A percentile compares a stretch with the other conserved stretches of the same genome.
Evolutionary conservation across 1,284 basidiomycete species (phyloP).

Genomic region (Rhodotorula sp.): DNA sequence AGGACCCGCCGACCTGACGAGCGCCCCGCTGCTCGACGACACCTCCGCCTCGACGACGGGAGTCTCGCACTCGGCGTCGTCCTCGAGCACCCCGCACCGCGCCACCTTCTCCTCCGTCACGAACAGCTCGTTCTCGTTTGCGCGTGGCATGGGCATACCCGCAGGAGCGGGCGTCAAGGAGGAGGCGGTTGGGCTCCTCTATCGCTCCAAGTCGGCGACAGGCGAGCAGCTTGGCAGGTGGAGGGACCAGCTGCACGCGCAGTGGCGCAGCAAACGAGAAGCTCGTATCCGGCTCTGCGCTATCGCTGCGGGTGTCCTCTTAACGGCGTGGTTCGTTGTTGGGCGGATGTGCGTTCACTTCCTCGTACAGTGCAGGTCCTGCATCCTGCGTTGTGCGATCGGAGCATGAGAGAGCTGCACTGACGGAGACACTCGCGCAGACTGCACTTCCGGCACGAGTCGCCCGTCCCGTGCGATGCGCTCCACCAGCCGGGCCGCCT

Average conservation of each 20-base stretch:
- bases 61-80: neutral
- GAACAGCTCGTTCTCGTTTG: too few relatives aligned
- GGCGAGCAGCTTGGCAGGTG: neutral
- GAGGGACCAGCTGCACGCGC: neutral
- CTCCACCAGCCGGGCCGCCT: slow-evolving; percentile 33
- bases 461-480: slow-evolving; percentile 25
- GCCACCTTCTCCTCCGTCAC: neutral
- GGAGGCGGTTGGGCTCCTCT: neutral
- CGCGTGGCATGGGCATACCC: too few relatives aligned
- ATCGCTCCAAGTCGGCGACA: neutral
- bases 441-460: too few relatives aligned
- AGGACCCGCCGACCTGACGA: neutral
- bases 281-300: neutral
- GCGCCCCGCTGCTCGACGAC: neutral
- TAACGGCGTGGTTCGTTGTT: neutral
- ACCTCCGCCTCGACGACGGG: neutral
- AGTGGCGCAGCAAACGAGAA: neutral
- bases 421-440: neutral
- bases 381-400: too few relatives aligned
- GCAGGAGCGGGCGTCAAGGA: too few relatives aligned
- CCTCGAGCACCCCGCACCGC: neutral
- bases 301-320: neutral
- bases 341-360: neutral
- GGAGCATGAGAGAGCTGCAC: neutral
- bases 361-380: too few relatives aligned